These are phyloP conservation scores for Ganoderma resinaceum DNA, from an alignment of 1,284 basidiomycete species.

Conservation along the genomic window DNA sequence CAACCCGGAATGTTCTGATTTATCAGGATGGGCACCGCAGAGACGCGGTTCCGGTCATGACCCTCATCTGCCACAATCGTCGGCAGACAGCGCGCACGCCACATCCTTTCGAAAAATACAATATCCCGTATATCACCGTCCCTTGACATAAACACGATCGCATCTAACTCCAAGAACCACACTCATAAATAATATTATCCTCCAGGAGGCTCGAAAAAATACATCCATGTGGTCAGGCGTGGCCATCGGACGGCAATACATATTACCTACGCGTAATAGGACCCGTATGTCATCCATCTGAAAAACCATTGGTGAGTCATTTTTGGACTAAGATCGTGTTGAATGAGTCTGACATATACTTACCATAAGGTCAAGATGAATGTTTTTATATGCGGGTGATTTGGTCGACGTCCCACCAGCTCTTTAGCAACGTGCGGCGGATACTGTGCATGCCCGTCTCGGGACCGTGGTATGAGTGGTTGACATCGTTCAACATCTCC, in stretches of 20 bases:
- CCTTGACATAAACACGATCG: neutral
- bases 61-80: neutral
- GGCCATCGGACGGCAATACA: slow-evolving; percentile 16
- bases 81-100: neutral
- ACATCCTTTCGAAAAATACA: neutral
- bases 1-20: slow-evolving; percentile 20
- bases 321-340: neutral
- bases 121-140: neutral
- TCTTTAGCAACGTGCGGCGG: slow-evolving; percentile 58
- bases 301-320: neutral
- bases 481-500: slow-evolving; percentile 50
- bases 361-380: neutral
- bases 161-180: neutral
- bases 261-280: neutral
- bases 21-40: slow-evolving; percentile 9
- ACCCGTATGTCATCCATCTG: neutral
- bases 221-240: slow-evolving; percentile 18
- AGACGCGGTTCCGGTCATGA: slow-evolving; percentile 2
- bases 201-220: slow-evolving; percentile 3
- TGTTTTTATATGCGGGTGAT: slow-evolving; percentile 29
- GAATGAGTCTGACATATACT: neutral
- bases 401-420: slow-evolving; percentile 60
- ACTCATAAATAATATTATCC: slow-evolving; percentile 18
- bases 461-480: slow-evolving; percentile 44
- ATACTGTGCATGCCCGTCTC: slow-evolving; percentile 57